Evolutionary conservation across 192 early-diverging fungal genomes (phyloP).

Genomic region (Podila clonocystis): DNA sequence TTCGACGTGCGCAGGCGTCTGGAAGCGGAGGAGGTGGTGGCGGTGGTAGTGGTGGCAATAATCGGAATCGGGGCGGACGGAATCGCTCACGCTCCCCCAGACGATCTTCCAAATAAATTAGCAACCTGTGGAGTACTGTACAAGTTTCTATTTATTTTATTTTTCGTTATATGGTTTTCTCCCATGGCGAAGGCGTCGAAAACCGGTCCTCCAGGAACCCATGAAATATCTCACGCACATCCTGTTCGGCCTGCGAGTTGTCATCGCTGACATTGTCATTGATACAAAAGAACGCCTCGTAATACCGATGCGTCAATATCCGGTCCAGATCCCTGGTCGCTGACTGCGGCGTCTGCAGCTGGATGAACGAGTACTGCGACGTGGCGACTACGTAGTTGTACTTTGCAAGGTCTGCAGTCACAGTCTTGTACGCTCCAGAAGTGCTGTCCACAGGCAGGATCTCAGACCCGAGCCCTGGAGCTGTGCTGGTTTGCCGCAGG

Average conservation of each 20-base stretch:
- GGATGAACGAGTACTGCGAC: slow-evolving; percentile 22
- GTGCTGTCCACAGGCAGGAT: slow-evolving; percentile 23
- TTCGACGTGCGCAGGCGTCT: slow-evolving; percentile 2
- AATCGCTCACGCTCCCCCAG: not conserved
- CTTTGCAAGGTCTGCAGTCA: slow-evolving; percentile 22
- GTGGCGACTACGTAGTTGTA: slow-evolving; percentile 38
- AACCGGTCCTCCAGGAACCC: slow-evolving; percentile 24
- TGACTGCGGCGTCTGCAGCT: not conserved
- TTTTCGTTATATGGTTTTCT: not conserved
- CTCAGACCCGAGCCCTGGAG: slow-evolving; percentile 13
- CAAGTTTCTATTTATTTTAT: not conserved
- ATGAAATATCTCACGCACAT: slow-evolving; percentile 12
- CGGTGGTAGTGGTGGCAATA: slow-evolving; percentile 5
- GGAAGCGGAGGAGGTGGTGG: slow-evolving; percentile 8
- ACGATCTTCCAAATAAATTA: too few species aligned
- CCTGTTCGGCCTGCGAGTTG: not conserved
- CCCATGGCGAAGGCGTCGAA: slow-evolving; percentile 36
- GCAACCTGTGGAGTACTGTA: too few species aligned
- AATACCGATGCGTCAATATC: slow-evolving; percentile 4
- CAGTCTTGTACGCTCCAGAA: slow-evolving; percentile 5
- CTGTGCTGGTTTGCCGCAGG: slow-evolving; percentile 17
- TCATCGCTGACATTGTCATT: slow-evolving; percentile 27
- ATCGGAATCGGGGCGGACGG: slow-evolving; percentile 6
- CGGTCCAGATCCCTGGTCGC: not conserved
- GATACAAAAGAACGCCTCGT: slow-evolving; percentile 29